These are phyloP conservation scores for Epithele typhae DNA, from an alignment of 768 basidiomycete species.

Conservation along the genomic window DNA sequence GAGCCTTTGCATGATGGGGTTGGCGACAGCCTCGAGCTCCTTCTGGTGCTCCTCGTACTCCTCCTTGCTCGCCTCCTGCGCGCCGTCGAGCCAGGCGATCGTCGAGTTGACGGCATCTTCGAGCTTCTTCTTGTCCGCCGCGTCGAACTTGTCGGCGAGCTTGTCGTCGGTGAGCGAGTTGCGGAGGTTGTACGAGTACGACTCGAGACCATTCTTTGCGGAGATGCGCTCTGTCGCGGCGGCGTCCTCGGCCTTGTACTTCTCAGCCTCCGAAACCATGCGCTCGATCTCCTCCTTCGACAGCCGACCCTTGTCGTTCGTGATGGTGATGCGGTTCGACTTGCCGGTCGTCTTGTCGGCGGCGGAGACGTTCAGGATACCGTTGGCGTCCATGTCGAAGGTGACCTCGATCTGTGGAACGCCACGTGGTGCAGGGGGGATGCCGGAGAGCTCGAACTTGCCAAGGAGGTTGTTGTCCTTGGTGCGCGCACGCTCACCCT, in stretches of 20 bases:
- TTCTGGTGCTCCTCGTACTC: slow-evolving; percentile 93
- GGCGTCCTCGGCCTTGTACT: slow-evolving; percentile 90
- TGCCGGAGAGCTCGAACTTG: slow-evolving; percentile 96
- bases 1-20: slow-evolving; percentile 66
- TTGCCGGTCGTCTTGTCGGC: slow-evolving; percentile 97
- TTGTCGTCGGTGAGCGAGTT: slow-evolving; percentile 85
- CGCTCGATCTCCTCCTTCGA: slow-evolving; percentile 98
- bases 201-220: slow-evolving; percentile 91
- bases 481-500: slow-evolving; percentile 97
- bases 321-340: slow-evolving; percentile 90
- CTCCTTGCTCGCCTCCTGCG: slow-evolving; percentile 89
- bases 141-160: slow-evolving; percentile 82
- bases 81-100: slow-evolving; percentile 80
- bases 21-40: slow-evolving; percentile 84
- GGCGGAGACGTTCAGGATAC: slow-evolving; percentile 94
- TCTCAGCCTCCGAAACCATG: slow-evolving; percentile 94
- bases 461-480: slow-evolving; percentile 99
- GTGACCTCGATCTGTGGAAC: slow-evolving; percentile 98
- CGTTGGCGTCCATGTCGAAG: slow-evolving; percentile 97
- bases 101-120: slow-evolving; percentile 77
- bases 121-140: slow-evolving; percentile 81
- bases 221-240: slow-evolving; percentile 78
- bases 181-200: slow-evolving; percentile 92
- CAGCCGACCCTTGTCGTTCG: slow-evolving; percentile 94
- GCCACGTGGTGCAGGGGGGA: slow-evolving; percentile 95